Conservation (phyloP, 2,329 filamentous ascomycete genomes). For the Cytospora piceae region DNA sequence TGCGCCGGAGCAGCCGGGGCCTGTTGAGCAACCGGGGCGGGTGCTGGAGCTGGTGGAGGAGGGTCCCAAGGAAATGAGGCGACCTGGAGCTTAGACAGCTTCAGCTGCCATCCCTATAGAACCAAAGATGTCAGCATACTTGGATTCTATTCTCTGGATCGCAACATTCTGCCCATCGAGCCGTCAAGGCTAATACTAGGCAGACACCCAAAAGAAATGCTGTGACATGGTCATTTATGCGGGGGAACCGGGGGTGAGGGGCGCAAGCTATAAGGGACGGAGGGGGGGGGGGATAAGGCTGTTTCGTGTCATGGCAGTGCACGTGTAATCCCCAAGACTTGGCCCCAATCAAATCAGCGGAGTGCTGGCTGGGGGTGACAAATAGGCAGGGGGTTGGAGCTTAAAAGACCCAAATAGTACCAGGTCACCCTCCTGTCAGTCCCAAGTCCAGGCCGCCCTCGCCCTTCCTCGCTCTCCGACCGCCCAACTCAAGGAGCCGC, state of each 20-base stretch:
- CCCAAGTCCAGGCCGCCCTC: slow-evolving; percentile 34
- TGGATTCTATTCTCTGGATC: neutral
- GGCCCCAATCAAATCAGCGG: slow-evolving; percentile 36
- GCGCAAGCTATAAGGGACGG: slow-evolving; percentile 16
- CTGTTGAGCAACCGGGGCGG: slow-evolving; percentile 41
- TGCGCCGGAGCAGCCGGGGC: slow-evolving; percentile 34
- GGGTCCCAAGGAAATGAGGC: slow-evolving; percentile 97
- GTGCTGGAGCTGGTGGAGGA: slow-evolving; percentile 59
- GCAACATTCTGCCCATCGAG: neutral
- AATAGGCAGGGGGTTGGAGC: slow-evolving; percentile 38
- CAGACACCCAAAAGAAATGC: neutral
- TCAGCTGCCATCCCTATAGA: slow-evolving; percentile 87
- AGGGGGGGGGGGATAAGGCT: neutral
- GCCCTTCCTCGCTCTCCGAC: slow-evolving; percentile 40
- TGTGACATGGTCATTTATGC: neutral
- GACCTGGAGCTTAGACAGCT: slow-evolving; percentile 81
- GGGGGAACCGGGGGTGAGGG: neutral
- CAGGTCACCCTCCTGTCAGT: slow-evolving; percentile 49
- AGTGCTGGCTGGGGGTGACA: slow-evolving; percentile 30
- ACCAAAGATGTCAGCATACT: slow-evolving; percentile 22
- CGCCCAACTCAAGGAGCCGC: slow-evolving; percentile 33
- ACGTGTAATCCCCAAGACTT: slow-evolving; percentile 16
- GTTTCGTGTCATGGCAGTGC: slow-evolving; percentile 5
- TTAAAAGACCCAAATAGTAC: slow-evolving; percentile 63
- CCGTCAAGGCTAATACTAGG: neutral